Evolutionary conservation across 1,139 yeast genomes (phyloP), one percentile per base, ranked within the genome.

Genomic region (Suhomyces panamericanus): DNA sequence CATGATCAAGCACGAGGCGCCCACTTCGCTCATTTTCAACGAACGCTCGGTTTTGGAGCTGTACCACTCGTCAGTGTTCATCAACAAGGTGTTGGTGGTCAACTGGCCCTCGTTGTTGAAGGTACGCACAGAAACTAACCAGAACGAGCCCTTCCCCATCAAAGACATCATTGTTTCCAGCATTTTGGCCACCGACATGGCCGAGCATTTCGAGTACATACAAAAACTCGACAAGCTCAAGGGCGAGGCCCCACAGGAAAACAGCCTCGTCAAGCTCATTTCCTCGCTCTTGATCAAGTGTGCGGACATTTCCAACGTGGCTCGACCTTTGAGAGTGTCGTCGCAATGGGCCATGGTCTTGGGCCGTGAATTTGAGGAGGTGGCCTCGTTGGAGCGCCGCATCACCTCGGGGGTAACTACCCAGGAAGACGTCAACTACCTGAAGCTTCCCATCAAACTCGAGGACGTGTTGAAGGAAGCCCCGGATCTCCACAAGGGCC

Each of bases 131-230:
- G 51, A 46, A 13, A 47, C 41, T 3, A 44, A 54, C 7, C 51
- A 55, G 13, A 45, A 51, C 9, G 49, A 54, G 8, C 51, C 50
- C 24, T 43, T 48, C 10, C 52, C 56, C 38, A 55, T 69, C 29
- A 64, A 66, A 48, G 68, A 65, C 27, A 60, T 74, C 41, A 67
- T 72, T 26, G 64, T 70, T 38, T 69, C 74, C 31, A 67, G 77
- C 46, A 86, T 88, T 22, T 65, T 88, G 48, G 96, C 98, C 11
- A 93, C 99, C 0, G 98, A 93, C 66, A 91, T 93, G 97, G 95
- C 93, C 0, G 79, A 81, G 57, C 99, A 93, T 70, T 82, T 81
- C 54, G 85, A 78, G 47, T 91, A 86, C 64, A 81, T 90, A 60
- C 70, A 71, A 39, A 70, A 76, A 54, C 73, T 74, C 36, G 60